Base-by-base conservation (phyloP, 106 monocot species). In the Phalaenopsis equestris region DNA sequence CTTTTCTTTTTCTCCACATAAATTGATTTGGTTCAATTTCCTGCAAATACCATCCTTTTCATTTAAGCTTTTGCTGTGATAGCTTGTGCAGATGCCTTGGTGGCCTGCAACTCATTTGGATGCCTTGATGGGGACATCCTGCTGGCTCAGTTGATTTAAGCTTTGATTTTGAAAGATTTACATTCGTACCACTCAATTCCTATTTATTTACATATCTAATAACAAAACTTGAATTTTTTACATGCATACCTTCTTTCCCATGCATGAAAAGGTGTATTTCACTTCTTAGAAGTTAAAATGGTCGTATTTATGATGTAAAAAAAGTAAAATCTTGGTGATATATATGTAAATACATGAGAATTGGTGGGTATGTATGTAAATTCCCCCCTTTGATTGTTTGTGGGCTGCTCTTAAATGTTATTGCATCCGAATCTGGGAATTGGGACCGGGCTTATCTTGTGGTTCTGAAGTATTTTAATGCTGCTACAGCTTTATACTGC, bases 1-100 rank as follows among this genome's bases (percentile, higher is more conserved):
- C 84, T 41, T 57, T 75, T 42, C 30, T 84, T 65, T 15, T 19
- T 23, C n/a, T 23, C 12, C 52, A 52, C 30, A 30, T 30, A 30
- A 30, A 30, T 52, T 52, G 10, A 15, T 52, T 52, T 52, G 10
- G 52, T 52, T 52, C 52, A 52, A 52, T 52, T 11, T 65, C 48
- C 67, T 79, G 75, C 82, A 30, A 85, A 82, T 86, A 64, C 61
- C 73, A 79, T 81, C 79, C 78, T 76, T 73, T 55, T 2, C 75
- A 24, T 74, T 42, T 79, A 41, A 58, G 47, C 58, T 38, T 30
- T 56, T 85, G 80, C 23, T 78, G 24, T 64, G 43, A 75, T 56
- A 64, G 30, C 41, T 17, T 67, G 78, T 52, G 56, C 73, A 67
- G 80, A 72, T 48, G 57, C 41, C 72, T 77, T 85, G 42, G 77